A percentile compares a stretch with the other conserved stretches of the same genome.
These are phyloP conservation scores for Corinectria fuckeliana DNA, from an alignment of 2,329 filamentous ascomycete genomes.

Conservation along the genomic window DNA sequence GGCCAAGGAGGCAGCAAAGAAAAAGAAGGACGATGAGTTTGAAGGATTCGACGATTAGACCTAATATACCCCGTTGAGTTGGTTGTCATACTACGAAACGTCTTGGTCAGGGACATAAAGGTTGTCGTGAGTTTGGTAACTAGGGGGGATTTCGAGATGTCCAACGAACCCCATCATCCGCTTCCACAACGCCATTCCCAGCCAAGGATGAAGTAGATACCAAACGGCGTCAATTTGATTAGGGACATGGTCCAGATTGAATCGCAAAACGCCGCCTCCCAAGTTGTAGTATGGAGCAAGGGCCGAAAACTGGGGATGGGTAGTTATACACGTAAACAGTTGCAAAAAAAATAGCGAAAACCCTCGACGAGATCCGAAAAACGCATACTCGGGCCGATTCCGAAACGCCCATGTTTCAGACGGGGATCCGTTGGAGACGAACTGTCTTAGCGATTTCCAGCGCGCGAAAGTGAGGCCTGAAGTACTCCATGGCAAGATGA, in stretches of 20 bases:
- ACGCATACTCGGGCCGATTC: not conserved
- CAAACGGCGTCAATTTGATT: too few species aligned
- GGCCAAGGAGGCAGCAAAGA: slow-evolving; percentile 37
- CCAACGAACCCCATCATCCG: too few species aligned
- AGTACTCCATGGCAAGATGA: too few species aligned
- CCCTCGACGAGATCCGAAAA: not conserved
- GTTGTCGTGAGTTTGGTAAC: not conserved
- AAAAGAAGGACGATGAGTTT: slow-evolving; percentile 59
- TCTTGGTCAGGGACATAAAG: not conserved
- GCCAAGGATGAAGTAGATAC: too few species aligned
- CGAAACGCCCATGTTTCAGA: not conserved
- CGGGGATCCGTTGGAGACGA: not conserved
- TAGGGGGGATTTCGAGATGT: not conserved
- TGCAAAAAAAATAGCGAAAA: not conserved
- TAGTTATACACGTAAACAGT: not conserved
- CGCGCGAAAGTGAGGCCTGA: too few species aligned
- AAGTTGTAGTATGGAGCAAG: not conserved
- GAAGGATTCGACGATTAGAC: slow-evolving; percentile 62
- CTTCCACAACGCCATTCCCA: too few species aligned
- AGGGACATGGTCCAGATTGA: too few species aligned
- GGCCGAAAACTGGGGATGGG: not conserved
- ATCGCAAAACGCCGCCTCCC: not conserved
- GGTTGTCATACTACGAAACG: not conserved
- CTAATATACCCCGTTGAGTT: slow-evolving; percentile 36
- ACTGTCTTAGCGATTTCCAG: not conserved